phyloP scores from a whole-genome alignment of 2,329 filamentous ascomycete species.

The Penicillium brevicompactum region DNA sequence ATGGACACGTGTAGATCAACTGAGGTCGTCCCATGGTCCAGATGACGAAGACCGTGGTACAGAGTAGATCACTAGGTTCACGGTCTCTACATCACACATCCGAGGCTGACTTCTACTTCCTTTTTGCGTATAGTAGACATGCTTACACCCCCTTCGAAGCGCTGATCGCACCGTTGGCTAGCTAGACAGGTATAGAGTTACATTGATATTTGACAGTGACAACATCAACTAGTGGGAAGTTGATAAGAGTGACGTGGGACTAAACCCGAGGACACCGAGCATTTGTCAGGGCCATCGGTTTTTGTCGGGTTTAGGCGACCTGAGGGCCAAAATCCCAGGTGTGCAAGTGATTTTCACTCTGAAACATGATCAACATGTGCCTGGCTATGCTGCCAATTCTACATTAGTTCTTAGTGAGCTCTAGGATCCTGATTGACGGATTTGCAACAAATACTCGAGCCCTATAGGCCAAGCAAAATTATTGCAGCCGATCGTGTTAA shows the following conservation, averaged over 20 bases:
- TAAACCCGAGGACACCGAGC: background rate
- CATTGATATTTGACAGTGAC: background rate
- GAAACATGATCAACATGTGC: background rate
- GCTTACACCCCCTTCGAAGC: background rate
- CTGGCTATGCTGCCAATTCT: background rate
- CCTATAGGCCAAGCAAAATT: background rate
- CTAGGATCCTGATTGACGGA: background rate
- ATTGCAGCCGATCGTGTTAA: conserved; percentile 2
- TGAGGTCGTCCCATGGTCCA: background rate
- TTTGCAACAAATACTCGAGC: background rate
- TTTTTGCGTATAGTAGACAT: background rate
- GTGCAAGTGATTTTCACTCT: background rate
- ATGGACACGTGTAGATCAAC: background rate
- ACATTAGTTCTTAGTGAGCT: background rate
- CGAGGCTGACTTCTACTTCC: background rate
- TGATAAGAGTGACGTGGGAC: background rate
- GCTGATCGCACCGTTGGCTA: background rate
- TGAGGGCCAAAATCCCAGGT: background rate
- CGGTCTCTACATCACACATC: background rate
- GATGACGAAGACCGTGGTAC: background rate
- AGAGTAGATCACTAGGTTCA: background rate
- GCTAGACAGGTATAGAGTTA: background rate
- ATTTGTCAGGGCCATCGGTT: background rate
- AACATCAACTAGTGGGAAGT: background rate
- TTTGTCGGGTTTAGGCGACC: background rate